These are phyloP conservation scores for Candida chilensis DNA, from an alignment of 805 yeast species.

Conservation along the genomic window DNA sequence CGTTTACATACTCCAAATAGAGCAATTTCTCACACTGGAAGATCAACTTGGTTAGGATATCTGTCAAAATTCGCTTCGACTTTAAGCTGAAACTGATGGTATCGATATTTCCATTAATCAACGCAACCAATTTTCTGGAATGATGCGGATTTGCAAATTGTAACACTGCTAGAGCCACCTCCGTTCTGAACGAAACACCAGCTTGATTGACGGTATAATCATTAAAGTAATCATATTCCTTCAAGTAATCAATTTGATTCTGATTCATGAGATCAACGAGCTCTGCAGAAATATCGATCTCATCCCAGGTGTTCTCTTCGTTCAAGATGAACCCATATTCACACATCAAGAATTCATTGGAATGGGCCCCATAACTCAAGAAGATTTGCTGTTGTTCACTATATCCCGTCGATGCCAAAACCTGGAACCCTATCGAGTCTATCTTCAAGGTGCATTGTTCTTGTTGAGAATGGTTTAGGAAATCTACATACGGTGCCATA, in stretches of 20 bases:
- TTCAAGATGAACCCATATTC: constrained; percentile 78
- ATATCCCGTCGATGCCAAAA: constrained; percentile 19
- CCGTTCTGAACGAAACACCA: constrained; percentile 62
- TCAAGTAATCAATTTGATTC: constrained; percentile 34
- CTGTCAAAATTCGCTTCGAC: constrained; percentile 16
- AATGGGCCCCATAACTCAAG: constrained; percentile 83
- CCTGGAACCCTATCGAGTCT: constrained; percentile 42
- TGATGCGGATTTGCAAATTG: constrained; percentile 26
- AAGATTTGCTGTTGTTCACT: constrained; percentile 46
- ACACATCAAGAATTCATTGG: constrained; percentile 69
- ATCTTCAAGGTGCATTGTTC: constrained; percentile 45
- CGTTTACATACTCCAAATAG: constrained; percentile 9
- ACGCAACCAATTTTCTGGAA: constrained; percentile 18
- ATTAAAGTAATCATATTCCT: constrained; percentile 49
- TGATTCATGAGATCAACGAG: constrained; percentile 24
- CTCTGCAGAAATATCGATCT: constrained; percentile 47
- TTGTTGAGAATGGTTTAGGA: constrained; percentile 59
- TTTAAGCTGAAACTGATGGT: constrained; percentile 27
- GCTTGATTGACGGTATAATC: constrained; percentile 57
- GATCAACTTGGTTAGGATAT: constrained; percentile 19
- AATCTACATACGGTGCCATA: constrained; percentile 86
- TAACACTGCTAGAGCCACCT: constrained; percentile 60
- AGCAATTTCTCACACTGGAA: constrained; percentile 11
- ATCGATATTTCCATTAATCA: constrained; percentile 38
- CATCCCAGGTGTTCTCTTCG: constrained; percentile 54